These are phyloP conservation scores for Fomitiporia mediterranea DNA, from an alignment of 1,284 basidiomycete species.

Conservation along the genomic window DNA sequence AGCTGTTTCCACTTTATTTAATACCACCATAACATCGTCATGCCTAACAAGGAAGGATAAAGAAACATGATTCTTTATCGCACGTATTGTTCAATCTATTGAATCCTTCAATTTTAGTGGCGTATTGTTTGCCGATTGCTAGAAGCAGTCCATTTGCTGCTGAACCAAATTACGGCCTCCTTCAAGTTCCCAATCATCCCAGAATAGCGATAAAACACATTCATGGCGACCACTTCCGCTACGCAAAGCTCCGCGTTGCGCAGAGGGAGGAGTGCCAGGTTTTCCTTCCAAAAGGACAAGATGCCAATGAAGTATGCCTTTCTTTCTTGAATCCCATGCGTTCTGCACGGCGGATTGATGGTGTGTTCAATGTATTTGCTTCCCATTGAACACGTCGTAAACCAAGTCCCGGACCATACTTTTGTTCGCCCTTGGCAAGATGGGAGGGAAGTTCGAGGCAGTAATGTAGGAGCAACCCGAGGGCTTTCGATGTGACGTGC, in stretches of 20 bases:
- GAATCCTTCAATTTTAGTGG: too few species aligned
- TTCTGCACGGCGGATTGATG: constrained; percentile 48
- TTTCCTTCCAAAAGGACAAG: constrained; percentile 37
- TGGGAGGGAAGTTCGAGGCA: constrained; percentile 42
- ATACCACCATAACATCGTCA: too few species aligned
- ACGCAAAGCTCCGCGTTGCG: constrained; percentile 12
- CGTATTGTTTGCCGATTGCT: too few species aligned
- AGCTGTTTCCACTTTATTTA: too few species aligned
- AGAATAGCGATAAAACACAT: constrained; percentile 45
- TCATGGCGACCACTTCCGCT: constrained; percentile 43
- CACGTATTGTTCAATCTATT: too few species aligned
- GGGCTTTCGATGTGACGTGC: constrained; percentile 57
- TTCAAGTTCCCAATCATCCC: constrained; percentile 56
- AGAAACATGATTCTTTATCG: too few species aligned
- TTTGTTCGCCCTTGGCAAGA: background rate
- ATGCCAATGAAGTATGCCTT: constrained; percentile 54
- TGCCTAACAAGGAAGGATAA: too few species aligned
- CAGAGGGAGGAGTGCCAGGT: constrained; percentile 33
- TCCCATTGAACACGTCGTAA: constrained; percentile 62
- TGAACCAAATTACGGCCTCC: constrained; percentile 7
- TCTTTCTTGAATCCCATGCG: constrained; percentile 60
- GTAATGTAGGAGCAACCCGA: constrained; percentile 54
- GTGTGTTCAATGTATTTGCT: constrained; percentile 45
- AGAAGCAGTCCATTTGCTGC: constrained; percentile 8
- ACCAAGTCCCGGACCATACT: constrained; percentile 42